Conservation (phyloP, 2,329 filamentous ascomycete genomes). For the Gliomastix tumulicola region DNA sequence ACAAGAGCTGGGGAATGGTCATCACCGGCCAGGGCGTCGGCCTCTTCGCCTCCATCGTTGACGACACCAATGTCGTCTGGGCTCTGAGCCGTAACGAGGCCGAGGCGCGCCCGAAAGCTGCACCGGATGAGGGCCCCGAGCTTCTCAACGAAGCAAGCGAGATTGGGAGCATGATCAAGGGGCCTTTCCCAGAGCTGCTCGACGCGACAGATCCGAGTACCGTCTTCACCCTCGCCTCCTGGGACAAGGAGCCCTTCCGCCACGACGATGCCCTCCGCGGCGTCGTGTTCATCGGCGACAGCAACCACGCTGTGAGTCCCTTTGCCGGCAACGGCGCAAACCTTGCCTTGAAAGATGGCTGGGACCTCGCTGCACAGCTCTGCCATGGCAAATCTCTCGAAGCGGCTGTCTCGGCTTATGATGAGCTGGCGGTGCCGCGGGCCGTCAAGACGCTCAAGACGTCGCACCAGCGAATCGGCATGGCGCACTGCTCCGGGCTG, state of each 20-base stretch:
- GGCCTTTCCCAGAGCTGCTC: conserved; percentile 31
- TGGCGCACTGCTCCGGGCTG: conserved; percentile 15
- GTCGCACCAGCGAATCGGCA: conserved; percentile 12
- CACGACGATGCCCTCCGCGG: conserved; percentile 17
- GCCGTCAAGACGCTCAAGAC: conserved; percentile 14
- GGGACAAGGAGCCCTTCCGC: conserved; percentile 35
- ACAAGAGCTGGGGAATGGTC: conserved; percentile 31
- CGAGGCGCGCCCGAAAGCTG: conserved; percentile 5
- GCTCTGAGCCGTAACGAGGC: conserved; percentile 25
- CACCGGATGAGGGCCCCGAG: neutral
- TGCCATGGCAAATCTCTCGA: conserved; percentile 14
- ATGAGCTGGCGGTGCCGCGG: conserved; percentile 24
- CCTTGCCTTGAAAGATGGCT: conserved; percentile 37
- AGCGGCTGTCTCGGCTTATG: conserved; percentile 22
- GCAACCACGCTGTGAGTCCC: conserved; percentile 40
- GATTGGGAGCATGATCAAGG: conserved; percentile 24
- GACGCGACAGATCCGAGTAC: conserved; percentile 27
- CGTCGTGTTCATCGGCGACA: conserved; percentile 38
- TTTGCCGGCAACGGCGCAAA: conserved; percentile 43
- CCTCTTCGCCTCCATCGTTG: conserved; percentile 36
- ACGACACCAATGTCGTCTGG: conserved; percentile 33
- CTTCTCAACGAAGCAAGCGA: conserved; percentile 13
- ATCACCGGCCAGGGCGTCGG: conserved; percentile 27
- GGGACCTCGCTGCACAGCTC: conserved; percentile 34
- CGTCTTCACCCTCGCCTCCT: conserved; percentile 28